Evolutionary conservation across 495 filamentous ascomycete species (phyloP).

Genomic region (Penicillium canescens): DNA sequence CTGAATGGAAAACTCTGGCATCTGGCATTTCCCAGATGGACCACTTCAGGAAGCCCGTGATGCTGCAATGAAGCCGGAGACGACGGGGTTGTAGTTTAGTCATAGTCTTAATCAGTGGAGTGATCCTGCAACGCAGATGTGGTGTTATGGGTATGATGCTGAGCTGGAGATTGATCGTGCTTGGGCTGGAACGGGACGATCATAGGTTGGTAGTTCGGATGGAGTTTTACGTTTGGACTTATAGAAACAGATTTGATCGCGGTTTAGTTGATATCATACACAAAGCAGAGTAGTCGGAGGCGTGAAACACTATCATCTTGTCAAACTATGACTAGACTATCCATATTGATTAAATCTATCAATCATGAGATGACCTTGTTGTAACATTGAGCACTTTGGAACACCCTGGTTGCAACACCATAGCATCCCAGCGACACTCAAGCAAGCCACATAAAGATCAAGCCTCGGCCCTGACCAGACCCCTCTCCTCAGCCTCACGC

Average conservation of each 20-base stretch:
- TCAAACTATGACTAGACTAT: too few species aligned
- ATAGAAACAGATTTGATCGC: too few species aligned
- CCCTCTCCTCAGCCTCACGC: conserved; percentile 3
- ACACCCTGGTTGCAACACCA: too few species aligned
- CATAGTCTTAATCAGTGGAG: conserved; percentile 52
- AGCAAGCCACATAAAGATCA: not conserved
- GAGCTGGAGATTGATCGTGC: conserved; percentile 34
- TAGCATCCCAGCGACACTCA: too few species aligned
- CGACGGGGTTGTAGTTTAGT: conserved; percentile 13
- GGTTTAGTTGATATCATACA: too few species aligned
- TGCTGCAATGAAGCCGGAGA: conserved; percentile 38
- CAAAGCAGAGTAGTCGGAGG: too few species aligned
- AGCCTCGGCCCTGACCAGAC: not conserved
- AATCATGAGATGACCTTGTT: too few species aligned
- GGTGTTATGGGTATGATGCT: conserved; percentile 50
- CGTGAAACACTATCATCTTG: too few species aligned
- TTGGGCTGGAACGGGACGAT: conserved; percentile 6
- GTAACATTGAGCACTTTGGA: too few species aligned
- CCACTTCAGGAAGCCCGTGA: conserved; percentile 42
- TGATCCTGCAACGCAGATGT: conserved; percentile 43
- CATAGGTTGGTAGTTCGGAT: too few species aligned
- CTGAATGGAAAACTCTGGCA: conserved; percentile 44
- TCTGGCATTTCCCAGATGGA: conserved; percentile 50
- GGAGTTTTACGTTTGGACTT: too few species aligned
- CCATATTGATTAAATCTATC: too few species aligned